Evolutionary conservation across 2,329 filamentous ascomycete species (phyloP).

Genomic region (Cladosporium sp.): DNA sequence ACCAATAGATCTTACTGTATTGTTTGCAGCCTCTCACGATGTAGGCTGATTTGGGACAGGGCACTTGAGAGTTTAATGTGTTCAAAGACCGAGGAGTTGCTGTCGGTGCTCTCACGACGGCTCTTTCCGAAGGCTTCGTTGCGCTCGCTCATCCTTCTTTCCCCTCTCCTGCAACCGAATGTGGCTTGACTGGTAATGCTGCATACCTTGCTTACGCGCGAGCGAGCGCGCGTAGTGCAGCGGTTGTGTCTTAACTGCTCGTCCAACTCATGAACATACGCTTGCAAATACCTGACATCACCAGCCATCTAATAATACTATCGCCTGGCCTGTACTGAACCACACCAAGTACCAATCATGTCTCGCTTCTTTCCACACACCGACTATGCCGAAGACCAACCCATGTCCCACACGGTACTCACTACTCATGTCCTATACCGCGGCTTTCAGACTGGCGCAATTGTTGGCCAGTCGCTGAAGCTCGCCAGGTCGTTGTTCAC

Average conservation of each 20-base stretch:
- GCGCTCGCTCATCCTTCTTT: neutral
- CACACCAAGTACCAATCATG: conserved; percentile 41
- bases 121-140: neutral
- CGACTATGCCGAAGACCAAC: conserved; percentile 64
- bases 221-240: neutral
- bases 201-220: neutral
- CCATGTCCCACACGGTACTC: conserved; percentile 56
- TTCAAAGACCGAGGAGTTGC: neutral
- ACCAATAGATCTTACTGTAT: neutral
- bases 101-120: neutral
- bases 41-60: neutral
- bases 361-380: conserved; percentile 58
- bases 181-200: neutral
- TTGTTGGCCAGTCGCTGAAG: conserved; percentile 46
- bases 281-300: neutral
- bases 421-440: conserved; percentile 60
- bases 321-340: neutral
- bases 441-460: conserved; percentile 54
- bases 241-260: neutral
- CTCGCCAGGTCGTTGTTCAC: conserved; percentile 27
- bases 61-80: neutral
- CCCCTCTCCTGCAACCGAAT: neutral
- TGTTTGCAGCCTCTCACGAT: neutral
- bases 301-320: neutral
- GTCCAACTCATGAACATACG: neutral